These are phyloP conservation scores for Ilex asprella DNA, from an alignment of 257 asterid genomes.

Conservation along the genomic window DNA sequence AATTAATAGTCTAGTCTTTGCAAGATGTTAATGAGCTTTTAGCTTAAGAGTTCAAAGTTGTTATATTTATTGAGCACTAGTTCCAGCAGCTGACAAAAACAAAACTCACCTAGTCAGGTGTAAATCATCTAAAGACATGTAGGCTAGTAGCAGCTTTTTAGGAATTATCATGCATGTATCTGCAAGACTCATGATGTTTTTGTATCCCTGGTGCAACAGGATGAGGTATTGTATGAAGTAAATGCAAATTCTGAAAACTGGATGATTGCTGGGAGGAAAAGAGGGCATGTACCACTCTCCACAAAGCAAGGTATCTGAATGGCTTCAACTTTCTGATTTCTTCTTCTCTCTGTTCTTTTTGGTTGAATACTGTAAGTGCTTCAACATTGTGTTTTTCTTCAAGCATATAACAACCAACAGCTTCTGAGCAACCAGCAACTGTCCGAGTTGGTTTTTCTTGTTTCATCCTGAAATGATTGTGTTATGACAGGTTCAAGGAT, in stretches of 20 bases:
- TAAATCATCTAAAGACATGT: too few relatives aligned
- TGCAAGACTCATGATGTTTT: background rate
- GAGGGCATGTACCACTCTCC: conserved; percentile 74
- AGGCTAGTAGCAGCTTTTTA: too few relatives aligned
- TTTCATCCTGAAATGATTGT: conserved; percentile 7
- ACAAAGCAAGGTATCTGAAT: conserved; percentile 57
- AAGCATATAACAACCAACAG: too few relatives aligned
- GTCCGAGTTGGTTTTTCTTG: background rate
- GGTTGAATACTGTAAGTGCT: too few relatives aligned
- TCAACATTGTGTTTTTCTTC: background rate
- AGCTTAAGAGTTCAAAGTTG: too few relatives aligned
- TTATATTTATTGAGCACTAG: too few relatives aligned
- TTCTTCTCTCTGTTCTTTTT: background rate
- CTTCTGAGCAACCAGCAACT: too few relatives aligned
- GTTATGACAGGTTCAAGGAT: conserved; percentile 68
- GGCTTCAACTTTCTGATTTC: background rate
- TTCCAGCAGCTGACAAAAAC: too few relatives aligned
- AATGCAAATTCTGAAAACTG: conserved; percentile 76
- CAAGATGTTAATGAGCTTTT: too few relatives aligned
- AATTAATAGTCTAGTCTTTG: too few relatives aligned
- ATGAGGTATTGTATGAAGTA: conserved; percentile 82
- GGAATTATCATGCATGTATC: too few relatives aligned
- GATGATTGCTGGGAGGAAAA: conserved; percentile 98
- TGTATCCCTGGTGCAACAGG: conserved; percentile 32
- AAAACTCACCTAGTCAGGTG: too few relatives aligned